Conservation (phyloP, 768 basidiomycete species). For the Mycena albidolilacea region DNA sequence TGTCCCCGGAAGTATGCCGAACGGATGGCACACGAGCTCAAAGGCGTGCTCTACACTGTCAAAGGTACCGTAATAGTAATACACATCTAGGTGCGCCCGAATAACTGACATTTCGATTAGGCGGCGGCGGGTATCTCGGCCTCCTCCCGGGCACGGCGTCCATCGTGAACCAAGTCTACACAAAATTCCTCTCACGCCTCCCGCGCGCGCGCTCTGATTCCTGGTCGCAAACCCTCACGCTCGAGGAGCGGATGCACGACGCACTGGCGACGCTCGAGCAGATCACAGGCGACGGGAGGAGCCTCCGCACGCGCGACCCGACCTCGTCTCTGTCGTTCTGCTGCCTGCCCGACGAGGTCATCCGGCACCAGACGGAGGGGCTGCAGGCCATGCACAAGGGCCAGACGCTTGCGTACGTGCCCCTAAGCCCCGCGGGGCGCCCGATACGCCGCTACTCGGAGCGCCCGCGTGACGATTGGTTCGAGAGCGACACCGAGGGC, state of each 20-base stretch:
- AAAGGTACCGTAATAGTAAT: constrained; percentile 61
- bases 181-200: constrained; percentile 72
- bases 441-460: constrained; percentile 75
- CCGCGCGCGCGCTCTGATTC: constrained; percentile 67
- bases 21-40: constrained; percentile 63
- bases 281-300: constrained; percentile 60
- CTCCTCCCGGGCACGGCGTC: constrained; percentile 70
- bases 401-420: constrained; percentile 64
- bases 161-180: constrained; percentile 74
- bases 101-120: constrained; percentile 48
- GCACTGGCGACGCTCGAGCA: constrained; percentile 71
- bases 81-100: too few relatives aligned
- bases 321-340: constrained; percentile 79
- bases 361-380: constrained; percentile 66
- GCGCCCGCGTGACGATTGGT: constrained; percentile 73
- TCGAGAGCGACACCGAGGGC: constrained; percentile 69
- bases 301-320: constrained; percentile 67
- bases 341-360: constrained; percentile 67
- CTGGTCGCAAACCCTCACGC: constrained; percentile 50
- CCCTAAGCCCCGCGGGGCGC: constrained; percentile 69
- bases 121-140: constrained; percentile 69
- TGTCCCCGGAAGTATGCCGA: constrained; percentile 73
- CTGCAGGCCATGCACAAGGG: constrained; percentile 64
- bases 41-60: constrained; percentile 69
- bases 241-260: constrained; percentile 64